Evolutionary conservation across 2,329 filamentous ascomycete species (phyloP).

Genomic region (Fusarium sarcochroum): DNA sequence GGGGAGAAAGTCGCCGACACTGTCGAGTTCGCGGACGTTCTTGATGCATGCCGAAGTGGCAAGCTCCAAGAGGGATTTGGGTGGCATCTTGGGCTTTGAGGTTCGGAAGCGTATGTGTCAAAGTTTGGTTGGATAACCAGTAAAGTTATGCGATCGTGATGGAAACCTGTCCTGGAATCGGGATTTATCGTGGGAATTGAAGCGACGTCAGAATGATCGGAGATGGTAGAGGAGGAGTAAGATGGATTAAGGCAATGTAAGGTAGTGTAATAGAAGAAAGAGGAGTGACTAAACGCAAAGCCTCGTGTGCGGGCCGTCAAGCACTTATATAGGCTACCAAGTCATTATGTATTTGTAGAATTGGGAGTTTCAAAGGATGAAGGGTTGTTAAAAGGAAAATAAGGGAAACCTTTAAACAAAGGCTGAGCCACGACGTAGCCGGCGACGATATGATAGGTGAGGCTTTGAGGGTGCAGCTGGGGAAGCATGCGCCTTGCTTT

Average conservation of each 20-base stretch:
- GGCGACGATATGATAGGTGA: conserved; percentile 30
- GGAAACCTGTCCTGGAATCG: not conserved
- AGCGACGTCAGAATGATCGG: conserved; percentile 4
- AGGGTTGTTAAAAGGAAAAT: conserved; percentile 11
- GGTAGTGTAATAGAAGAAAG: not conserved
- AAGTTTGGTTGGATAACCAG: not conserved
- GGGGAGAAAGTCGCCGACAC: conserved; percentile 79
- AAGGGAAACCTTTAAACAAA: conserved; percentile 11
- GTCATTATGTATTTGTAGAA: conserved; percentile 1
- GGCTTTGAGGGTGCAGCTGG: conserved; percentile 10
- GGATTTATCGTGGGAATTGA: conserved; percentile 2
- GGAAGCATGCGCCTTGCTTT: conserved; percentile 11
- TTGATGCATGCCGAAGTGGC: conserved; percentile 66
- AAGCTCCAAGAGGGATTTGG: conserved; percentile 66
- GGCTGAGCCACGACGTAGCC: conserved; percentile 32
- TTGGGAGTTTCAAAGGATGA: not conserved
- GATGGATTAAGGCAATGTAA: conserved; percentile 1
- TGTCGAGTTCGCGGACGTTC: conserved; percentile 70
- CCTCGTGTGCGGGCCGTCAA: not conserved
- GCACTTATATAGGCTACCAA: conserved; percentile 1
- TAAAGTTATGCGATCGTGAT: not conserved
- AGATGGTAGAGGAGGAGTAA: not conserved
- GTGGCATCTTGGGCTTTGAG: conserved; percentile 51
- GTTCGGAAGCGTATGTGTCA: not conserved
- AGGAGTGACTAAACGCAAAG: conserved; percentile 4